phyloP scores from a whole-genome alignment of 768 basidiomycete species.

The Cystofilobasidium bisporidii region DNA sequence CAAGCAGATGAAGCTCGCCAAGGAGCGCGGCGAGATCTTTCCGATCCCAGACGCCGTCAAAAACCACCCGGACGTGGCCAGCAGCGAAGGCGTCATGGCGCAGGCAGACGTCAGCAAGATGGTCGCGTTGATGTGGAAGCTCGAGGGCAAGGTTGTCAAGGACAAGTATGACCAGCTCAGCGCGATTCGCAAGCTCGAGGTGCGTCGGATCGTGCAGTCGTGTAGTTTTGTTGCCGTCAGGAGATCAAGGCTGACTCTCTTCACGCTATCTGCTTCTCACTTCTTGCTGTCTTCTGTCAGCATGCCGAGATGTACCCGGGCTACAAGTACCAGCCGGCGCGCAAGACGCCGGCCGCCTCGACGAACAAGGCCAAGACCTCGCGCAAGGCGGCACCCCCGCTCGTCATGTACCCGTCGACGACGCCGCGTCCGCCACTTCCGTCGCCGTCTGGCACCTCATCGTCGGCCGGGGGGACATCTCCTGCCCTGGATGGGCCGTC shows the following conservation, averaged over 20 bases:
- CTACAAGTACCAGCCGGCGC: slow-evolving; percentile 15
- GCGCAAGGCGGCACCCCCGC: not conserved
- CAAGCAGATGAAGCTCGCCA: slow-evolving; percentile 38
- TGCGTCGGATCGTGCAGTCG: too few relatives aligned
- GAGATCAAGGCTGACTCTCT: too few relatives aligned
- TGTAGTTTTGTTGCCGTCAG: too few relatives aligned
- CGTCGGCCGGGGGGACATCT: too few relatives aligned
- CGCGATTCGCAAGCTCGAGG: slow-evolving; percentile 38
- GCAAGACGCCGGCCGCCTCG: not conserved
- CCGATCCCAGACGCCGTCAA: slow-evolving; percentile 10
- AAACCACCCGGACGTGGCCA: slow-evolving; percentile 28
- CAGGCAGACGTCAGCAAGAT: slow-evolving; percentile 59
- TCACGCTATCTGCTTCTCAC: too few relatives aligned
- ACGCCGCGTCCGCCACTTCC: too few relatives aligned
- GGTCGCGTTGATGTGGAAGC: slow-evolving; percentile 58
- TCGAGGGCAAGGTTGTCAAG: slow-evolving; percentile 47
- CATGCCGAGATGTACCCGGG: slow-evolving; percentile 9
- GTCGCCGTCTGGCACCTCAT: too few relatives aligned
- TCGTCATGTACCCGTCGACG: too few relatives aligned
- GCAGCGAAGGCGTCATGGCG: slow-evolving; percentile 34
- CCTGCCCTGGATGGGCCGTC: too few relatives aligned
- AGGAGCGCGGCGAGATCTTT: slow-evolving; percentile 9
- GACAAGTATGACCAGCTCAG: slow-evolving; percentile 38
- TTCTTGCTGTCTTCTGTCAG: not conserved
- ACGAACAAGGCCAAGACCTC: not conserved